phyloP scores from a whole-genome alignment of 805 yeast genomes.

The Yamadazyma akitaensis region DNA sequence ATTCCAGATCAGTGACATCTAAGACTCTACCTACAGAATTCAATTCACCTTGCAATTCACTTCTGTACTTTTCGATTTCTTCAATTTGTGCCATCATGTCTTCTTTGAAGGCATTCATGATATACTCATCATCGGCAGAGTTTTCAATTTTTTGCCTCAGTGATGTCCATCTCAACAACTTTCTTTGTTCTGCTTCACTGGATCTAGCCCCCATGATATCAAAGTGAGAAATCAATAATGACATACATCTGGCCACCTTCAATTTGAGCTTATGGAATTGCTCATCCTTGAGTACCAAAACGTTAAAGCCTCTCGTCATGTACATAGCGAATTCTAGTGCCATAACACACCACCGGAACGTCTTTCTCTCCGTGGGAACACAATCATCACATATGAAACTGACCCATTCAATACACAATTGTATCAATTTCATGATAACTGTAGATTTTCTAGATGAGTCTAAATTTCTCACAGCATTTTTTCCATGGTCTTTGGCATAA shows the following conservation, averaged over 20 bases:
- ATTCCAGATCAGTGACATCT: slow-evolving; percentile 83
- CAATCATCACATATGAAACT: slow-evolving; percentile 92
- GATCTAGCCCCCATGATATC: slow-evolving; percentile 98
- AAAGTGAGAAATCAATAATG: slow-evolving; percentile 88
- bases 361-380: slow-evolving; percentile 83
- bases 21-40: slow-evolving; percentile 78
- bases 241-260: slow-evolving; percentile 92
- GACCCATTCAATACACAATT: slow-evolving; percentile 85
- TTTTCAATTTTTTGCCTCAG: slow-evolving; percentile 52
- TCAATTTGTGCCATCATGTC: slow-evolving; percentile 65
- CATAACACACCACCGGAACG: slow-evolving; percentile 93
- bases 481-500: slow-evolving; percentile 79
- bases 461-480: slow-evolving; percentile 60
- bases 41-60: slow-evolving; percentile 37
- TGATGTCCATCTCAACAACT: slow-evolving; percentile 51
- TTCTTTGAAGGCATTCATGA: slow-evolving; percentile 52
- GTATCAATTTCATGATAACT: slow-evolving; percentile 67
- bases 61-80: slow-evolving; percentile 58
- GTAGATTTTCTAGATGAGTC: slow-evolving; percentile 65
- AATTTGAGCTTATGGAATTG: slow-evolving; percentile 69
- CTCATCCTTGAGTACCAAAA: slow-evolving; percentile 71
- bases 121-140: slow-evolving; percentile 37
- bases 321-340: slow-evolving; percentile 96
- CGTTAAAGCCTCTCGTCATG: slow-evolving; percentile 86
- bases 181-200: slow-evolving; percentile 58